Evolutionary conservation across 495 filamentous ascomycete species (phyloP).

Genomic region (Aspergillus diversus): DNA sequence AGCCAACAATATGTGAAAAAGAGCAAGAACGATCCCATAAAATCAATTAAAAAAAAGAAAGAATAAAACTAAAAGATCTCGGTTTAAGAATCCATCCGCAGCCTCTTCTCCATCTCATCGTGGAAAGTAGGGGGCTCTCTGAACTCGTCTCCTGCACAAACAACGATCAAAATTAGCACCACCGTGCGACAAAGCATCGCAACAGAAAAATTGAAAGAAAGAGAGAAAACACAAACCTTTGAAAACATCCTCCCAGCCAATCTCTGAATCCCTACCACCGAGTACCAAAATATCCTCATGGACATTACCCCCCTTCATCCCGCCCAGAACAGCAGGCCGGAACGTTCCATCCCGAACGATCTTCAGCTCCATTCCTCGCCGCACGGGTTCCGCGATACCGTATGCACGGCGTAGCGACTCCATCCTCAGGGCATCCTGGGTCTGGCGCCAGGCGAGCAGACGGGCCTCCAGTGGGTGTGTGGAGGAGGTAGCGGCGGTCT

Average conservation of each 20-base stretch:
- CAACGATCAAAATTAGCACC: constrained; percentile 2
- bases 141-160: constrained; percentile 59
- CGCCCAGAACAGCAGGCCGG: constrained; percentile 50
- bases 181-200: background rate
- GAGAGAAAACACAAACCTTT: constrained; percentile 34
- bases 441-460: constrained; percentile 79
- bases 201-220: constrained; percentile 14
- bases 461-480: constrained; percentile 91
- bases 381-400: constrained; percentile 91
- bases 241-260: constrained; percentile 93
- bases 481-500: constrained; percentile 53
- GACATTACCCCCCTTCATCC: constrained; percentile 46
- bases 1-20: background rate
- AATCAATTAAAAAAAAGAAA: constrained; percentile 20
- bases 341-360: constrained; percentile 67
- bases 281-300: constrained; percentile 78
- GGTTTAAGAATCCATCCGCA: constrained; percentile 68
- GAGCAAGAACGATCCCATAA: constrained; percentile 3
- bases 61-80: constrained; percentile 7
- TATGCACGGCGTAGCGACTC: constrained; percentile 79
- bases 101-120: constrained; percentile 89
- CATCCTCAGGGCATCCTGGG: constrained; percentile 87
- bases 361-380: constrained; percentile 93
- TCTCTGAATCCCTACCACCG: constrained; percentile 69
- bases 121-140: constrained; percentile 72